Evolutionary conservation across 2,329 filamentous ascomycete genomes (phyloP), one percentile per base, ranked within the genome.

Genomic region (Penicillium sp.): DNA sequence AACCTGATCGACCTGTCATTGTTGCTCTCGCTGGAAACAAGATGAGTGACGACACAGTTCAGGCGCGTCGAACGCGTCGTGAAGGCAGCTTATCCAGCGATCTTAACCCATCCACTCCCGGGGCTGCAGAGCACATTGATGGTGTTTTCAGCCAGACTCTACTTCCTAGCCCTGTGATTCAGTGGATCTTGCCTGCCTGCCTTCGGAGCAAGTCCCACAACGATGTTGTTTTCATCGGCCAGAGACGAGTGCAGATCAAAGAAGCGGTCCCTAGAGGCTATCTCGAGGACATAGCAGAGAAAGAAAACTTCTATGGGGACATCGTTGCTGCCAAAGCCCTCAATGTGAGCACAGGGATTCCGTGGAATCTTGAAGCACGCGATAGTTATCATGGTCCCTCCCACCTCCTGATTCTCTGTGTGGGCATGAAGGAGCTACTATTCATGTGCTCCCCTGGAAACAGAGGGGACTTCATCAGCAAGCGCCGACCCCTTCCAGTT

Each of bases 211-310:
- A 75, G 36, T 66, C 75, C 29, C 74, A 81, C 45, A 89, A 93
- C 53, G 90, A 97, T 68, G 80, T 96, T 48, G 83, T 90, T 25
- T 88, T 95, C 54, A 77, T 98, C 41, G 87, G 89, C 38, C 85
- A 94, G 51, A 78, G 85, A 48, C 87, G 81, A 53, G 77, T 98
- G 30, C 84, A 91, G 51, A 80, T 97, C 48, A 85, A 83, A 54
- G 85, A 94, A 61, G 77, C 93, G 15, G 54, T 67, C 2, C 73
- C 74, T 4, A 72, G 73, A 30, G 82, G 83, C 1, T 82, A 85
- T 55, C 75, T 95, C 16, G 79, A 83, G 49, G 81, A 88, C 57
- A 73, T 95, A n/a, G 74, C 78, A n/a, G 78, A 79, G 45, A 94
- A 90, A 64, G 75, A 76, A 27, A 82, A 95, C 60, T 91, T 97